Percentiles rank a stretch among this genome's conserved stretches.
Conservation (phyloP, 108 stramenopile species). For the Schizochytrium sp. region DNA sequence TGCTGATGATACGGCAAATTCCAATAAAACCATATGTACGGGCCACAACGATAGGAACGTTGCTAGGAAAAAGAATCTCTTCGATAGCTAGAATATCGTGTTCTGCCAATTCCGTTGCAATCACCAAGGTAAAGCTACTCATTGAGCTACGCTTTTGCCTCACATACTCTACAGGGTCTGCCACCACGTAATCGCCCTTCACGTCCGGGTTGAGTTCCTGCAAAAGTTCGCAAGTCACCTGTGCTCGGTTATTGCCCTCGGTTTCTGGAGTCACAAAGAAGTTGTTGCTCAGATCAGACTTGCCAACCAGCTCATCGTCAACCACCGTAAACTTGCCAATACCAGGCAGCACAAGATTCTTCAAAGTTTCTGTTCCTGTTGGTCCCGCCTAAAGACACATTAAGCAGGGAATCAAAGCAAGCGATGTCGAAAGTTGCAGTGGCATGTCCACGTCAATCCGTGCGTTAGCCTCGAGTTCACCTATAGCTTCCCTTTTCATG, state of each 20-base stretch:
- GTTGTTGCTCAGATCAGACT: slow-evolving; percentile 74
- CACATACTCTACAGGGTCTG: not conserved
- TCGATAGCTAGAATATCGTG: slow-evolving; percentile 77
- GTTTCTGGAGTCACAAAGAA: slow-evolving; percentile 78
- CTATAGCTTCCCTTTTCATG: not conserved
- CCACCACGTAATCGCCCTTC: not conserved
- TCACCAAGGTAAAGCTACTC: slow-evolving; percentile 76
- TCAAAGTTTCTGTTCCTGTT: slow-evolving; percentile 95
- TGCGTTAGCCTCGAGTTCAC: not conserved
- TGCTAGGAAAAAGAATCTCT: slow-evolving; percentile 70
- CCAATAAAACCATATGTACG: slow-evolving; percentile 91
- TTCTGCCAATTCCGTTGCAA: slow-evolving; percentile 87
- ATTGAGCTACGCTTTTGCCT: slow-evolving; percentile 4
- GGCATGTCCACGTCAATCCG: not conserved
- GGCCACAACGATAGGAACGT: slow-evolving; percentile 82
- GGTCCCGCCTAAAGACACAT: slow-evolving; percentile 80
- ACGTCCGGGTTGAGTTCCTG: slow-evolving; percentile 65
- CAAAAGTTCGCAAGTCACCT: slow-evolving; percentile 43
- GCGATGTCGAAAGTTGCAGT: slow-evolving; percentile 12
- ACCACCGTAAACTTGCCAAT: slow-evolving; percentile 90
- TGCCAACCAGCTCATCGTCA: slow-evolving; percentile 79
- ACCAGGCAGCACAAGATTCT: slow-evolving; percentile 98
- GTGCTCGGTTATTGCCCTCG: slow-evolving; percentile 31
- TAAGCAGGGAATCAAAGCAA: slow-evolving; percentile 69
- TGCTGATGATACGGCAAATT: slow-evolving; percentile 80